Base-by-base conservation (phyloP, 2,329 filamentous ascomycete genomes). In the Thielaviopsis musarum region DNA sequence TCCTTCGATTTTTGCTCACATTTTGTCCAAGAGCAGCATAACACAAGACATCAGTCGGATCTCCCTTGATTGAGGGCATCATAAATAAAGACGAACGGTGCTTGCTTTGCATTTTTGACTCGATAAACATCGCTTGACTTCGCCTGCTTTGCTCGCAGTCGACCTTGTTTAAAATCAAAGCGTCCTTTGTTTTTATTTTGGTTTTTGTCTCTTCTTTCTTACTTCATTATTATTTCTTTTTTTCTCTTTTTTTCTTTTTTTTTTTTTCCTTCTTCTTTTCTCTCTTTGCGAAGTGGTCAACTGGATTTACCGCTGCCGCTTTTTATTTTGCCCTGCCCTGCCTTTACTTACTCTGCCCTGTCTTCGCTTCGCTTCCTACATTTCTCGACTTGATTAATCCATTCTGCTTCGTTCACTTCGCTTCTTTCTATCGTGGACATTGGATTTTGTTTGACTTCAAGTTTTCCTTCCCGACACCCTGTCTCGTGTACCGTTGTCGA, bases 161-260 rank as follows among this genome's bases (percentile, higher is more conserved):
- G 19, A 5, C 21, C 49, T 52, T 52, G 21, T 52, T 26, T 19
- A 15, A 12, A 15, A 52, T 26, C 49, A 17, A 52, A 52, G 49
- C 24, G 49, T 22, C 21, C 21, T 52, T 26, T 52, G 49, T 52
- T 10, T 52, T 26, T 15, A 15, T 24, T 15, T 26, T 15, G 38
- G n/a, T 45, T 45, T 45, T 17, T 45, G 13, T 52, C 17, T 26
- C 21, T 34, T 59, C 53, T 24, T 59, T 19, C 52, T 48, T 48
- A 34, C 52, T 24, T 21, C 53, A 53, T 61, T 28, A 30, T 21
- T 57, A n/a, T n/a, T n/a, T 49, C 41, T 62, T 66, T 65, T 64
- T 64, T 64, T 63, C 64, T 64, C 63, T 64, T 61, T 64, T 64
- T 63, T 63, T 54, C 59, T 64, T 63, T 61, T 60, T 61, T 57